Conservation (phyloP, 495 filamentous ascomycete genomes). For the Xylaria flabelliformis region DNA sequence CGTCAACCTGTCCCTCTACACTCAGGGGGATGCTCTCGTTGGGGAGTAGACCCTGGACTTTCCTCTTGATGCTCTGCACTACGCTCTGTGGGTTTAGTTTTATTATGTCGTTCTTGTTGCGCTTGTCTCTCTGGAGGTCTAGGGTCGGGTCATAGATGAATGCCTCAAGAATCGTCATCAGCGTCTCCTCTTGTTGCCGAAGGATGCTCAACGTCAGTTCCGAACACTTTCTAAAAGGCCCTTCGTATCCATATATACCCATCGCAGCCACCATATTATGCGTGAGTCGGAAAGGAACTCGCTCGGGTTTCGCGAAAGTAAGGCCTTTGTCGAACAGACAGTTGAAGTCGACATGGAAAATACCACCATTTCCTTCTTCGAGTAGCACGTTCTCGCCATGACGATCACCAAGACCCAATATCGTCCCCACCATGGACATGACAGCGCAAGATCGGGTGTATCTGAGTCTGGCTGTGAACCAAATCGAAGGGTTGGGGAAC, state of each 20-base stretch:
- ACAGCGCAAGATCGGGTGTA: slow-evolving; percentile 95
- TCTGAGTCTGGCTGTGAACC: slow-evolving; percentile 88
- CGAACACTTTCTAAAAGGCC: slow-evolving; percentile 88
- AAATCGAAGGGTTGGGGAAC: slow-evolving; percentile 89
- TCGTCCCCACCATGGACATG: slow-evolving; percentile 97
- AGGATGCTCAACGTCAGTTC: slow-evolving; percentile 87
- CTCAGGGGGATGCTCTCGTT: slow-evolving; percentile 89
- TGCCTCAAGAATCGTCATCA: slow-evolving; percentile 96
- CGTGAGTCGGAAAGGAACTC: slow-evolving; percentile 96
- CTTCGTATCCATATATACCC: slow-evolving; percentile 89
- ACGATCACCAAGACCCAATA: slow-evolving; percentile 94
- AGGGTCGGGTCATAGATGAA: slow-evolving; percentile 97
- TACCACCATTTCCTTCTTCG: slow-evolving; percentile 91
- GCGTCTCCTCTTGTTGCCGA: slow-evolving; percentile 87
- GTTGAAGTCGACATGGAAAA: slow-evolving; percentile 99
- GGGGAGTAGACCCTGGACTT: slow-evolving; percentile 81
- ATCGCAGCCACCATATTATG: slow-evolving; percentile 99
- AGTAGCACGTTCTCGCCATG: slow-evolving; percentile 98
- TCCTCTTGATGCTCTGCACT: slow-evolving; percentile 84
- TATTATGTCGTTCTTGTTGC: slow-evolving; percentile 63
- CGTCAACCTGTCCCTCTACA: slow-evolving; percentile 95
- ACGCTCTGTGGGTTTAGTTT: slow-evolving; percentile 89
- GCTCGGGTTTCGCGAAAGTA: slow-evolving; percentile 92
- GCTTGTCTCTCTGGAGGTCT: slow-evolving; percentile 84
- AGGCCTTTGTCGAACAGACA: slow-evolving; percentile 99